phyloP scores from a whole-genome alignment of 2,329 filamentous ascomycete species.

The Ophiostoma australiae region DNA sequence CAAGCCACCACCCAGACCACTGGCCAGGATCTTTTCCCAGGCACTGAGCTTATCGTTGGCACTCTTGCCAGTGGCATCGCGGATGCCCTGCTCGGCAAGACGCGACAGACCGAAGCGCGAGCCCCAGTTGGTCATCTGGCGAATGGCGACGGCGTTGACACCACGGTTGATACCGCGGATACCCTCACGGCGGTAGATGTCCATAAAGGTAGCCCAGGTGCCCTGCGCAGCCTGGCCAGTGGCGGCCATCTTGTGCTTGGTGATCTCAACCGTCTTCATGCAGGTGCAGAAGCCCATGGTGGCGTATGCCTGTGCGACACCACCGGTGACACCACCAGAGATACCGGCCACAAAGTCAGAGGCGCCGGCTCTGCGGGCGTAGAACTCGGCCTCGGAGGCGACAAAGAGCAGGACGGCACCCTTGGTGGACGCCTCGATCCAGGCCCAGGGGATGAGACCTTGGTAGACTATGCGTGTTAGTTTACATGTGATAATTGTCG shows the following conservation, averaged over 20 bases:
- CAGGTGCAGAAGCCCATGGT: constrained; percentile 99
- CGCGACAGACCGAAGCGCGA: constrained; percentile 90
- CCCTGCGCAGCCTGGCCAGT: constrained; percentile 77
- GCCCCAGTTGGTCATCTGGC: constrained; percentile 99
- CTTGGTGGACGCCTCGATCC: constrained; percentile 99
- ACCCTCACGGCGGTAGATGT: constrained; percentile 92
- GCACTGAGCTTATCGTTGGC: constrained; percentile 71
- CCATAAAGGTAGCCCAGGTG: constrained; percentile 93
- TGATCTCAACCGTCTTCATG: constrained; percentile 99
- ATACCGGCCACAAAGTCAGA: constrained; percentile 86
- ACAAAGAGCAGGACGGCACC: constrained; percentile 98
- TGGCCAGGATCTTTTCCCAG: constrained; percentile 83
- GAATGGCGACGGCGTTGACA: constrained; percentile 96
- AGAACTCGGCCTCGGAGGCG: constrained; percentile 95
- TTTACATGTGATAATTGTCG: constrained; percentile 15
- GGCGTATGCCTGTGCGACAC: constrained; percentile 95
- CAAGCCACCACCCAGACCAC: constrained; percentile 83
- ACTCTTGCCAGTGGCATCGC: constrained; percentile 70
- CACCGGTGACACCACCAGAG: constrained; percentile 82
- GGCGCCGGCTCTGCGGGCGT: constrained; percentile 77
- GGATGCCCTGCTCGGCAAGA: constrained; percentile 84
- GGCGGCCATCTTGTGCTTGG: constrained; percentile 90
- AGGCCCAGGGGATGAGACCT: constrained; percentile 98
- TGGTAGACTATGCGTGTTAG: constrained; percentile 72
- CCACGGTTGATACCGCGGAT: constrained; percentile 96